These are phyloP conservation scores for Pestalotiopsis sp. DNA, from an alignment of 2,329 filamentous ascomycete species.

Conservation along the genomic window DNA sequence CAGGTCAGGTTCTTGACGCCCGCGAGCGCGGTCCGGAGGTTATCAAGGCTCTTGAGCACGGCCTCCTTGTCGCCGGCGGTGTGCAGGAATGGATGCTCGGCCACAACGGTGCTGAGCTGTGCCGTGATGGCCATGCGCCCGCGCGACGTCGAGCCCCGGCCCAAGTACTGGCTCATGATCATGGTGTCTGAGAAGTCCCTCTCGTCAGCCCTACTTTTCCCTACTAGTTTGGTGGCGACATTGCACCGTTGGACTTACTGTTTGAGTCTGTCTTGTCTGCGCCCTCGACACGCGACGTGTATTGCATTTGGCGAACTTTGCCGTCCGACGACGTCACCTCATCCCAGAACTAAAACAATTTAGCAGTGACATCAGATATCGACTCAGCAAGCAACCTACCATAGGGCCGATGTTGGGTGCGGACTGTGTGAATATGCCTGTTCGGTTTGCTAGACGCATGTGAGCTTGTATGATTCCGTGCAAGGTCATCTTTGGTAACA, in stretches of 20 bases:
- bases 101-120: constrained; percentile 58
- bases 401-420: constrained; percentile 65
- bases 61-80: constrained; percentile 60
- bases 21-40: constrained; percentile 54
- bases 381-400: constrained; percentile 25
- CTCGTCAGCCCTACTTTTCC: background rate
- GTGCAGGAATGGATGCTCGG: constrained; percentile 59
- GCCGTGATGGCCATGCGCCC: constrained; percentile 63
- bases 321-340: constrained; percentile 59
- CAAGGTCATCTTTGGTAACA: constrained; percentile 12
- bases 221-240: background rate
- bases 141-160: constrained; percentile 61
- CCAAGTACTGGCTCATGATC: constrained; percentile 63
- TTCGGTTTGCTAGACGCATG: constrained; percentile 16
- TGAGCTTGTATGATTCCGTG: background rate
- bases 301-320: constrained; percentile 64
- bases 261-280: constrained; percentile 36
- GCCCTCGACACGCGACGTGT: constrained; percentile 65
- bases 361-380: background rate
- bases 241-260: constrained; percentile 20
- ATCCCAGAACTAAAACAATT: constrained; percentile 46
- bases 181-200: constrained; percentile 38
- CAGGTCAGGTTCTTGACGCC: constrained; percentile 59
- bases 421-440: constrained; percentile 58
- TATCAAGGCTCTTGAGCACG: constrained; percentile 63